Percentiles rank a stretch among this genome's conserved stretches.
These are phyloP conservation scores for Dryas alaskensis DNA, from an alignment of 306 rosid species.

Conservation along the genomic window DNA sequence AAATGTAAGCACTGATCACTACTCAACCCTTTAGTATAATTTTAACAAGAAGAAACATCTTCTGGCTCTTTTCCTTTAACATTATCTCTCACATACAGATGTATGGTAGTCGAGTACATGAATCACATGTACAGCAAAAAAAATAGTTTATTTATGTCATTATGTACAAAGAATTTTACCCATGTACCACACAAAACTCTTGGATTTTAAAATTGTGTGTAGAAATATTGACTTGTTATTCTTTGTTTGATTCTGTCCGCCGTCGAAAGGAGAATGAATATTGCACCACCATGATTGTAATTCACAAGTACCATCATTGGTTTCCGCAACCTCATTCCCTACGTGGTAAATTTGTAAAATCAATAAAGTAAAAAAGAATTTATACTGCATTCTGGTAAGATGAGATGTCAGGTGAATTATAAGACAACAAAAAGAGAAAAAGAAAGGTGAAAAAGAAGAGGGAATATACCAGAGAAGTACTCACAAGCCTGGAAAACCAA, in stretches of 20 bases:
- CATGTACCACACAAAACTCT: constrained; percentile 73
- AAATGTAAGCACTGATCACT: not conserved
- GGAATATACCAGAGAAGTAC: constrained; percentile 8
- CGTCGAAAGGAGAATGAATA: constrained; percentile 82
- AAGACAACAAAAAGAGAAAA: not conserved
- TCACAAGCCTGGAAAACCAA: constrained; percentile 22
- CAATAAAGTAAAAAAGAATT: constrained; percentile 2
- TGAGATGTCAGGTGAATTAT: not conserved
- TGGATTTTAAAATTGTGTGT: constrained; percentile 61
- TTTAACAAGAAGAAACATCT: not conserved
- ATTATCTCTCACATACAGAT: not conserved
- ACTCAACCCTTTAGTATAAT: not conserved
- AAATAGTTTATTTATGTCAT: not conserved
- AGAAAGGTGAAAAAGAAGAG: not conserved
- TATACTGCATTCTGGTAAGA: not conserved
- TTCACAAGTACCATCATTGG: constrained; percentile 78
- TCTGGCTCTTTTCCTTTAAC: not conserved
- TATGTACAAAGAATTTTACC: constrained; percentile 46
- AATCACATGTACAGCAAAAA: not conserved
- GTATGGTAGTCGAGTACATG: not conserved
- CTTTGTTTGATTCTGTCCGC: constrained; percentile 59
- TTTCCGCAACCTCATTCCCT: constrained; percentile 67
- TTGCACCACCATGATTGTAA: constrained; percentile 94
- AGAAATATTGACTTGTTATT: constrained; percentile 64
- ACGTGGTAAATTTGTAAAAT: constrained; percentile 17